Evolutionary conservation across 2,329 filamentous ascomycete species (phyloP).

Genomic region (Bipolaris gigantea): DNA sequence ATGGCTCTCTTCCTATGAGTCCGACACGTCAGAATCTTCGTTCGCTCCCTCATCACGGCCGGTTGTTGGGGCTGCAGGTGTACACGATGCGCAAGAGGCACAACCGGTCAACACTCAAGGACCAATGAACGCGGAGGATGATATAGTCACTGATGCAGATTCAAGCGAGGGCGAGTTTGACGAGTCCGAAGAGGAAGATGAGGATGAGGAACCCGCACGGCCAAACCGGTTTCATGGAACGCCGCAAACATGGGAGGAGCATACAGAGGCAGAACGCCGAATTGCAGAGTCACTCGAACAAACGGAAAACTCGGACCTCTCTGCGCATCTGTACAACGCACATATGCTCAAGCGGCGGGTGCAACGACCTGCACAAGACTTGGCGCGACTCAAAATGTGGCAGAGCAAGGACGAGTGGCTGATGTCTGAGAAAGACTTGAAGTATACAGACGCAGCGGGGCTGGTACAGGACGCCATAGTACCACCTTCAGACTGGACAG

Average conservation of each 20-base stretch:
- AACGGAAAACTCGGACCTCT: constrained; percentile 66
- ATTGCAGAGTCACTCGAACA: constrained; percentile 66
- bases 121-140: constrained; percentile 13
- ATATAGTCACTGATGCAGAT: constrained; percentile 23
- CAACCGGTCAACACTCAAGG: constrained; percentile 4
- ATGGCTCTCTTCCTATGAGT: constrained; percentile 18
- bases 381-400: constrained; percentile 34
- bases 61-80: not conserved
- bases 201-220: constrained; percentile 20
- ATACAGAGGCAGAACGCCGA: constrained; percentile 65
- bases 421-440: constrained; percentile 33
- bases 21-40: constrained; percentile 11
- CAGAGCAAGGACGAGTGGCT: constrained; percentile 49
- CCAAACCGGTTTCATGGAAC: constrained; percentile 75
- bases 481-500: constrained; percentile 69
- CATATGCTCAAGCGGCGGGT: constrained; percentile 66
- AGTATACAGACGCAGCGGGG: constrained; percentile 30
- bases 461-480: constrained; percentile 43
- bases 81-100: constrained; percentile 15
- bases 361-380: constrained; percentile 18
- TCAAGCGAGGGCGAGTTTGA: constrained; percentile 11
- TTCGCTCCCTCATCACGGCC: constrained; percentile 11
- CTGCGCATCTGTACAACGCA: constrained; percentile 77
- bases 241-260: constrained; percentile 65
- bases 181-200: constrained; percentile 5